A percentile compares a stretch with the other conserved stretches of the same genome.
These are phyloP conservation scores for Kwoniella europaea DNA, from an alignment of 768 basidiomycete genomes.

Conservation along the genomic window DNA sequence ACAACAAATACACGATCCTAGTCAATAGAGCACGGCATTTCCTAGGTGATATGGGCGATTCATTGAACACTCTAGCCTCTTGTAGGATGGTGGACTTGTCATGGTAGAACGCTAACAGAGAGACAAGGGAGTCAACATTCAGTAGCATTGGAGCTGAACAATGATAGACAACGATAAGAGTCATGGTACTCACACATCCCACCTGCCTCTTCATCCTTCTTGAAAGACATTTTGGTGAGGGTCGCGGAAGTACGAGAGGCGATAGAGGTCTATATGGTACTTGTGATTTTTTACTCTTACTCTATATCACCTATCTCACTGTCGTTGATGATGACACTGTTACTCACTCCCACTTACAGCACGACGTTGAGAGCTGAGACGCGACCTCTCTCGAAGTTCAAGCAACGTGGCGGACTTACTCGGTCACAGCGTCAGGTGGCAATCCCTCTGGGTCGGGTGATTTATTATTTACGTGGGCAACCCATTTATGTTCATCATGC, in stretches of 20 bases:
- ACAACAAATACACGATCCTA: conserved; percentile 92
- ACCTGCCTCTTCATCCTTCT: conserved; percentile 91
- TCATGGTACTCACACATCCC: conserved; percentile 71
- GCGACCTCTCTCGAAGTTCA: not conserved
- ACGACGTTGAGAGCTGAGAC: conserved; percentile 5
- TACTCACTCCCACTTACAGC: conserved; percentile 8
- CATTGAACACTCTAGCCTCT: conserved; percentile 98
- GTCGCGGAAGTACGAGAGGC: not conserved
- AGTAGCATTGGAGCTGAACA: not conserved
- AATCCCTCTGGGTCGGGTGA: not conserved
- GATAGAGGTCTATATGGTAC: not conserved
- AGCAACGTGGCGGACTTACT: conserved; percentile 11
- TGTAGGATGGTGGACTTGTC: conserved; percentile 98
- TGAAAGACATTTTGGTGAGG: conserved; percentile 67
- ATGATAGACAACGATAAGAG: not conserved
- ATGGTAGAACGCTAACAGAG: conserved; percentile 57
- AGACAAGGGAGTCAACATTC: not conserved
- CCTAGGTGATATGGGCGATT: conserved; percentile 95
- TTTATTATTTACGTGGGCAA: not conserved
- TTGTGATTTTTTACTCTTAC: not conserved
- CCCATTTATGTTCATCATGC: not conserved
- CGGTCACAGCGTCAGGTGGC: not conserved
- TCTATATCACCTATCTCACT: not conserved
- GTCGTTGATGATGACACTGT: not conserved
- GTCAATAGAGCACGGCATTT: conserved; percentile 96